These are phyloP conservation scores for Mucor racemosus DNA, from an alignment of 371 early-diverging fungal genomes.

Conservation along the genomic window DNA sequence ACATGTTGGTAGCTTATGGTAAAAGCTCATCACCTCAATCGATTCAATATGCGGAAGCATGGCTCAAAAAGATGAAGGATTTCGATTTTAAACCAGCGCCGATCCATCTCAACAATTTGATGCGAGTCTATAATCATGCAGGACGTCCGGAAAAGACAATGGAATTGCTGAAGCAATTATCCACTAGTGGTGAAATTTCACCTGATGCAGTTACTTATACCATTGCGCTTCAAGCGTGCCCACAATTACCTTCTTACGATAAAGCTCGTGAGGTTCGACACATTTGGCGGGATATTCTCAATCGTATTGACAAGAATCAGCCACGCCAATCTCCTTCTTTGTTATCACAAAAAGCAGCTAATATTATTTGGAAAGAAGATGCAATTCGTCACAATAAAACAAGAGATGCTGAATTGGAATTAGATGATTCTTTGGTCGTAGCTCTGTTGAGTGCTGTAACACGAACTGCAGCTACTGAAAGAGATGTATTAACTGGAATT, in stretches of 20 bases:
- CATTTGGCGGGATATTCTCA: slow-evolving; percentile 29
- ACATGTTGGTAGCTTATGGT: slow-evolving; percentile 26
- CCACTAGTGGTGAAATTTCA: background rate
- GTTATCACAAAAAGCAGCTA: slow-evolving; percentile 23
- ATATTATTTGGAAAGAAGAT: slow-evolving; percentile 11
- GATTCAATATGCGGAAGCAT: slow-evolving; percentile 28
- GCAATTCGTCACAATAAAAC: slow-evolving; percentile 1
- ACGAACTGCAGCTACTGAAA: slow-evolving; percentile 22
- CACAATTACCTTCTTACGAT: slow-evolving; percentile 1
- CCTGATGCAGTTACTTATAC: slow-evolving; percentile 37
- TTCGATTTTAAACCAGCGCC: slow-evolving; percentile 27
- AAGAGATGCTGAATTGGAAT: slow-evolving; percentile 15
- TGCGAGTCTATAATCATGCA: slow-evolving; percentile 31
- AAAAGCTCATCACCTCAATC: slow-evolving; percentile 36
- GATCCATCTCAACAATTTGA: slow-evolving; percentile 37
- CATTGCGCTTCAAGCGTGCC: slow-evolving; percentile 26
- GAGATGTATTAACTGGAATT: slow-evolving; percentile 25
- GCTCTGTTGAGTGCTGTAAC: slow-evolving; percentile 30
- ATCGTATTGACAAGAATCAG: slow-evolving; percentile 17
- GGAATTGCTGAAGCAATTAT: slow-evolving; percentile 15
- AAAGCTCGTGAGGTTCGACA: slow-evolving; percentile 12
- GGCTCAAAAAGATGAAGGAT: slow-evolving; percentile 27
- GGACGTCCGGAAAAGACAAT: slow-evolving; percentile 16
- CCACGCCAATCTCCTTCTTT: background rate
- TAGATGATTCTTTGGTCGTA: slow-evolving; percentile 32